Conservation (phyloP, 2,329 filamentous ascomycete species). For the Paraphaeosphaeria sporulosa region DNA sequence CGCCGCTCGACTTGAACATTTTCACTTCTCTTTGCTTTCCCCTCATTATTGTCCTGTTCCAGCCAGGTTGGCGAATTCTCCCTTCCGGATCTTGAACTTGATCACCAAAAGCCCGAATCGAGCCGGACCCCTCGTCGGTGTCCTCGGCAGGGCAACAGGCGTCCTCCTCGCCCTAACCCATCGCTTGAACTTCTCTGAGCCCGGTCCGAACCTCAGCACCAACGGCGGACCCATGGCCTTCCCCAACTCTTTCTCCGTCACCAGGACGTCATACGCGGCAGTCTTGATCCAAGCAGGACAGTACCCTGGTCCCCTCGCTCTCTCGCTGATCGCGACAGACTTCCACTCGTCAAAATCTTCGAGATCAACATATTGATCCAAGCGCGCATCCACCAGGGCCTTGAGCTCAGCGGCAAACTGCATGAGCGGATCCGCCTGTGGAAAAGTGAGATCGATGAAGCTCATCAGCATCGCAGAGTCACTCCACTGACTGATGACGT, state of each 20-base stretch:
- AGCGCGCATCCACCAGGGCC: background rate
- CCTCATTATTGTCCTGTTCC: background rate
- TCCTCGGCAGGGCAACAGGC: slow-evolving; percentile 3
- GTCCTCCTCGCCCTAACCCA: slow-evolving; percentile 7
- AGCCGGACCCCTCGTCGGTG: background rate
- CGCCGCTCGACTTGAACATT: background rate
- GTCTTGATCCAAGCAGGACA: slow-evolving; percentile 10
- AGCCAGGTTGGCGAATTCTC: background rate
- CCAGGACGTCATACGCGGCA: slow-evolving; percentile 20
- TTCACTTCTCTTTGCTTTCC: background rate
- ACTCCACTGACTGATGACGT: slow-evolving; percentile 16
- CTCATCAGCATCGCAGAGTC: slow-evolving; percentile 7
- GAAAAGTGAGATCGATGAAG: background rate
- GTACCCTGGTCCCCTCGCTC: background rate
- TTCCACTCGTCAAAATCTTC: background rate
- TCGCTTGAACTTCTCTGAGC: background rate
- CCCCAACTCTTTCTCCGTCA: slow-evolving; percentile 14
- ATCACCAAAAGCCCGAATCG: slow-evolving; percentile 9
- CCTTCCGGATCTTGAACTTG: slow-evolving; percentile 9
- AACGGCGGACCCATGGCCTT: background rate
- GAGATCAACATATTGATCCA: background rate
- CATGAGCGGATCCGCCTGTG: slow-evolving; percentile 7
- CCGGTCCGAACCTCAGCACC: background rate
- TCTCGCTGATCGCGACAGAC: slow-evolving; percentile 2
- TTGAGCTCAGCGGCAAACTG: background rate